Percentiles rank a stretch among this genome's conserved stretches.
Conservation (phyloP, 208 protist species). For the Trypanosoma theileri region DNA sequence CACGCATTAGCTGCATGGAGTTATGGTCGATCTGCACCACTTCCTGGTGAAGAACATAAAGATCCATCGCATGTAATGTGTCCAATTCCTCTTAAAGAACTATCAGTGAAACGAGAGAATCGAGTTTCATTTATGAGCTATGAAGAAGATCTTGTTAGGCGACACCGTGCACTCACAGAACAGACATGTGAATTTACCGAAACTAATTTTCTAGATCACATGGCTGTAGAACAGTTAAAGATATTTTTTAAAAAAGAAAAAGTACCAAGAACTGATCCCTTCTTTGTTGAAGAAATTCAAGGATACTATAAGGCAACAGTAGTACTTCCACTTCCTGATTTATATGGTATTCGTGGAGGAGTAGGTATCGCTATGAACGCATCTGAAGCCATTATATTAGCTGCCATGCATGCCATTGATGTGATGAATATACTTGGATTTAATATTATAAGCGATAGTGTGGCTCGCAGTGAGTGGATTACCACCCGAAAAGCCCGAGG, state of each 20-base stretch:
- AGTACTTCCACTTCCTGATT: constrained; percentile 66
- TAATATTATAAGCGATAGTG: constrained; percentile 1
- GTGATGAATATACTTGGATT: constrained; percentile 62
- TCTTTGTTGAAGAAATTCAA: constrained; percentile 53
- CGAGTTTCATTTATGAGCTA: constrained; percentile 27
- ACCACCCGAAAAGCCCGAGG: not conserved
- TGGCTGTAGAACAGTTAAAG: constrained; percentile 43
- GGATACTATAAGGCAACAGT: constrained; percentile 65
- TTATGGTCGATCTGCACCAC: constrained; percentile 71
- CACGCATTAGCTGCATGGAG: constrained; percentile 79
- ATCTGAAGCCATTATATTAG: constrained; percentile 56
- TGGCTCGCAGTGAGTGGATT: constrained; percentile 18
- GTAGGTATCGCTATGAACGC: constrained; percentile 65
- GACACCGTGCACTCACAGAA: constrained; percentile 53
- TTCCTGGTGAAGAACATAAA: constrained; percentile 41
- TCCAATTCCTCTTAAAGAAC: constrained; percentile 64
- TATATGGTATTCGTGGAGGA: constrained; percentile 80
- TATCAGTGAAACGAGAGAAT: constrained; percentile 26
- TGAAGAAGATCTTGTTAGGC: constrained; percentile 70
- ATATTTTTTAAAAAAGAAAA: constrained; percentile 42
- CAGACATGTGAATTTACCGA: constrained; percentile 65
- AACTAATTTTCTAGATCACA: constrained; percentile 46
- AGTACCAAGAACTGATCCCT: constrained; percentile 50
- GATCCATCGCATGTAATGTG: constrained; percentile 48
- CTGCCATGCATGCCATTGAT: constrained; percentile 87